Evolutionary conservation across 208 protist species (phyloP).

Genomic region (Crithidia fasciculata): DNA sequence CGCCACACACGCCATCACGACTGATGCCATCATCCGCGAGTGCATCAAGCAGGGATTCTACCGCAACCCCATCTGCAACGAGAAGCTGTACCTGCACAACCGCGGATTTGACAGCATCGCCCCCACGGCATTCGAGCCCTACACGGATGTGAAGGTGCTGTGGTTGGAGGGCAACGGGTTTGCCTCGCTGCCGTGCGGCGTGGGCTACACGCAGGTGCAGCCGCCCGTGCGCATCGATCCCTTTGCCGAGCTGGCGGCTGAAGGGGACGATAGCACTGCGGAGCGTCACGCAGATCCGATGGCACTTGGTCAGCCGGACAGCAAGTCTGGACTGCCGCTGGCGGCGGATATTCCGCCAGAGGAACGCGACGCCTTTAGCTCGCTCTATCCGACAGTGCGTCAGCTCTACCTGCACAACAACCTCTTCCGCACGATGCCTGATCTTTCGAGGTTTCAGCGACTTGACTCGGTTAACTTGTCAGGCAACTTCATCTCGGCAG

Average conservation of each 20-base stretch:
- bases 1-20: conserved; percentile 56
- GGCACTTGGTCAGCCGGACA: background rate
- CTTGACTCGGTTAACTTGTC: conserved; percentile 92
- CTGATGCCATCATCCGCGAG: conserved; percentile 81
- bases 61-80: conserved; percentile 93
- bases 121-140: conserved; percentile 75
- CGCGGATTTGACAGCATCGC: conserved; percentile 90
- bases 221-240: conserved; percentile 43
- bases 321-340: conserved; percentile 12
- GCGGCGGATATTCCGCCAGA: conserved; percentile 19
- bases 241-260: conserved; percentile 22
- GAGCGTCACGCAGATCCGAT: conserved; percentile 28
- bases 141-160: conserved; percentile 91
- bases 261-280: conserved; percentile 17
- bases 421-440: conserved; percentile 82
- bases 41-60: conserved; percentile 90
- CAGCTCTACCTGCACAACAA: conserved; percentile 96
- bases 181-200: conserved; percentile 59
- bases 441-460: conserved; percentile 81
- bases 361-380: conserved; percentile 79
- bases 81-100: conserved; percentile 94
- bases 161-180: conserved; percentile 95
- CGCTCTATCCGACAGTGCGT: conserved; percentile 80
- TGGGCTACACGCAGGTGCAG: conserved; percentile 42
- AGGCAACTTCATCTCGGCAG: conserved; percentile 82